Base-by-base conservation (phyloP, 1,284 basidiomycete genomes). In the Cutaneotrichosporon sp. region DNA sequence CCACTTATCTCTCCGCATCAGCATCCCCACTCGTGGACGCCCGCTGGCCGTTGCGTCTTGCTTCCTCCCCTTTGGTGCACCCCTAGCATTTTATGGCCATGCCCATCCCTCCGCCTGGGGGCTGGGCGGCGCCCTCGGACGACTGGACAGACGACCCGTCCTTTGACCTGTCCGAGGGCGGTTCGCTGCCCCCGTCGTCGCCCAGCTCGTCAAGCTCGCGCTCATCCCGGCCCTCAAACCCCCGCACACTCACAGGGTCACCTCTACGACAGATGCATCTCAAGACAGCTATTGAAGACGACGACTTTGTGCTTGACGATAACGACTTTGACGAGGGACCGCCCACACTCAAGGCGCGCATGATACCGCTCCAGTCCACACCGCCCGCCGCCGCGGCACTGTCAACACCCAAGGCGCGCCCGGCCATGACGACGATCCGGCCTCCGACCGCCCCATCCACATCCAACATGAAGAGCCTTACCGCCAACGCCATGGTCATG, bases 141-240 rank as follows among this genome's bases (percentile, higher is more conserved):
- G 67, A 72, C 56, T 72, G 70, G 70, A 58, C 63, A 10, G 65
- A 72, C 23, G 68, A 71, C 44, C 63, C 64, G 5, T 69, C 68
- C 12, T 72, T 72, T 49, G 66, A 70, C 45, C 46, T 72, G 14
- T 46, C 53, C 14, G 40, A 21, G 51, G 60, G 26, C 54, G 44
- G 34, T 52, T 58, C 49, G 41, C 57, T 41, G 37, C 60, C 62
- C 13, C 51, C 58, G 8, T 55, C 65, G 3, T 52, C 58, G 1
- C 47, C 61, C 8, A 52, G 54, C n/a, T 62, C 63, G 20, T 57
- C 58, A 1, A 48, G 50, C 5, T 59, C 58, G 17, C 42, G 48
- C 21, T 59, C 52, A 10, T 61, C 61, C 10, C 51, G 61, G 8
- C 51, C 41, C 12, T 57, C 59, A 4, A 46, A 57, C 13, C 36